Evolutionary conservation across 164 flowering plant species (phyloP).

Genomic region (Platanus orientalis): DNA sequence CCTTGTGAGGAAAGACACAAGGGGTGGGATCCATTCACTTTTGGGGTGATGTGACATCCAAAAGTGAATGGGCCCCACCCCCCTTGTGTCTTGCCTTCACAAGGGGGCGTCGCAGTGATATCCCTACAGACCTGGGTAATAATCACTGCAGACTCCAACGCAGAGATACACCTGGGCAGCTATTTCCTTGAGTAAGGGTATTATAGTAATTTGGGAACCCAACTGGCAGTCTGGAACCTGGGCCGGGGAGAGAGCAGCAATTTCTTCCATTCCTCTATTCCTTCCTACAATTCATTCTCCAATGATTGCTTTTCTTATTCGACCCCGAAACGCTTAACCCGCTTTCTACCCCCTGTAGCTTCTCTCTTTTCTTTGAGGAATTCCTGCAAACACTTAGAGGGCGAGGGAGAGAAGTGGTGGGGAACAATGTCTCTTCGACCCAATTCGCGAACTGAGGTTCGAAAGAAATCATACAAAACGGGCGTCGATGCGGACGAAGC

Average conservation of each 20-base stretch:
- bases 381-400: slow-evolving; percentile 10
- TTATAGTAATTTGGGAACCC: slow-evolving; percentile 14
- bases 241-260: not conserved
- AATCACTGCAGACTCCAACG: no score
- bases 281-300: not conserved
- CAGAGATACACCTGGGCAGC: no score
- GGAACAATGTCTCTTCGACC: slow-evolving; percentile 71
- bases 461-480: slow-evolving; percentile 68
- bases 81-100: no score
- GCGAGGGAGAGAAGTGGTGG: not conserved
- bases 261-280: slow-evolving; percentile 16
- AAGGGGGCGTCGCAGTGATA: no score
- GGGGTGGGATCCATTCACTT: no score
- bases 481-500: slow-evolving; percentile 87
- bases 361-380: slow-evolving; percentile 5
- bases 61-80: no score
- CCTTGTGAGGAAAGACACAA: no score
- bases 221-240: not conserved
- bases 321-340: not conserved
- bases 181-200: no score
- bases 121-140: no score
- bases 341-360: not conserved
- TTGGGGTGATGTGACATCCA: no score
- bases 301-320: slow-evolving; percentile 5
- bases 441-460: slow-evolving; percentile 49